Base-by-base conservation (phyloP, 768 basidiomycete species). In the Suillus clintonianus region DNA sequence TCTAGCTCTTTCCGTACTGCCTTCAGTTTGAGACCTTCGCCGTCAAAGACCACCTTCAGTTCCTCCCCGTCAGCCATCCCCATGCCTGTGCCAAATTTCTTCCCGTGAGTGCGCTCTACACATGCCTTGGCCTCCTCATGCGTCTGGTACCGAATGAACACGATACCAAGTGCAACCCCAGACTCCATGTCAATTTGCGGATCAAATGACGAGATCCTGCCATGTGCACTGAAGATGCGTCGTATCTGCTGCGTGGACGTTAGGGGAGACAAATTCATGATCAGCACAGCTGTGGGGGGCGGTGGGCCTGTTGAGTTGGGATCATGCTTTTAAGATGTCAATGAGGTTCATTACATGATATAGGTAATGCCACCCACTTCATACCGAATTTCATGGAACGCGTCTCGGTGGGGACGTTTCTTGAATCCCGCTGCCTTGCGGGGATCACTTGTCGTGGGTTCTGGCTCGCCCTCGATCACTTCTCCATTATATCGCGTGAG, bases 121-220 rank as follows among this genome's bases (percentile, higher is more conserved):
- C 91, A 94, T 51, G 76, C 70, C 62, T 81, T 82, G 5, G 94
- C 95, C 50, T 91, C 89, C 17, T 88, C 87, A 64, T 89, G 86
- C 0, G 83, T 78, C 19, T 75, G 70, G 70, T 79, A 98, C 66
- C 84, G 86, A 66, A 98, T 83, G 71, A 86, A 86, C 47, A 94
- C 86, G 47, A 98, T 85, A 3, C 96, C 95, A 1, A 97, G 83
- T 2, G 89, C 85, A 56, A 86, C 89, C 4, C 95, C 95, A n/a
- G 88, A 93, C 58, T 83, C 81, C 62, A 84, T 83, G 76, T 97
- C 91, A 63, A 91, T 85, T 69, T 94, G 91, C 13, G 88, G 83
- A 62, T 95, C 92, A 62, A 93, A 88, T 4, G 86, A 83, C 7
- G 78, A 62, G 62, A 95, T 79, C 17, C 78, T 72, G 2, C 94